phyloP scores from a whole-genome alignment of 2,329 filamentous ascomycete species.

The Magnaporthiopsis poae region DNA sequence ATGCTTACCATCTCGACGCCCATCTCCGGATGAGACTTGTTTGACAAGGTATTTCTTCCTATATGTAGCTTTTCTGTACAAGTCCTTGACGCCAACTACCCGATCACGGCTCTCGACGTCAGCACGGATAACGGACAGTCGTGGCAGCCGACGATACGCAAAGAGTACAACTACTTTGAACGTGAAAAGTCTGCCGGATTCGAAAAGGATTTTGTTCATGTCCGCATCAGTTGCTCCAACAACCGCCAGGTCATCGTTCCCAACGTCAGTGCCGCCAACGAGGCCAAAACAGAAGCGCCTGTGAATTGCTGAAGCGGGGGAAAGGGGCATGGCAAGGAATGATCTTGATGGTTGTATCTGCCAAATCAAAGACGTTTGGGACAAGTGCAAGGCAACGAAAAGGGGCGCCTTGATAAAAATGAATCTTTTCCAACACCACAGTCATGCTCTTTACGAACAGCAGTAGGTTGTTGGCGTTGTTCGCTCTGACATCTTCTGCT shows the following conservation, averaged over 20 bases:
- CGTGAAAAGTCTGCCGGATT: slow-evolving; percentile 30
- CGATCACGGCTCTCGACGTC: slow-evolving; percentile 47
- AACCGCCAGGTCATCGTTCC: slow-evolving; percentile 5
- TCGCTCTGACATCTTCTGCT: too few species aligned
- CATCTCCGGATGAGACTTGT: not conserved
- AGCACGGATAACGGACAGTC: slow-evolving; percentile 49
- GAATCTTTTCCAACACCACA: too few species aligned
- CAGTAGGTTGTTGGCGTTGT: too few species aligned
- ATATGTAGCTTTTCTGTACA: slow-evolving; percentile 39
- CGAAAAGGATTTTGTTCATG: slow-evolving; percentile 8
- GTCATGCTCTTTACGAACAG: too few species aligned
- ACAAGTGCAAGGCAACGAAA: too few species aligned
- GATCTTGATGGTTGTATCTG: not conserved
- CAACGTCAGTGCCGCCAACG: slow-evolving; percentile 8
- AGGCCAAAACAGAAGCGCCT: slow-evolving; percentile 6
- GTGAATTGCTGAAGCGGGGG: not conserved
- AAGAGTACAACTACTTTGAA: slow-evolving; percentile 54
- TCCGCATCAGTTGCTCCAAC: slow-evolving; percentile 8
- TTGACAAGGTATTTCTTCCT: not conserved
- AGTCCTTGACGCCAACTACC: slow-evolving; percentile 52
- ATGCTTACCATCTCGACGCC: not conserved
- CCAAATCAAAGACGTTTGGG: too few species aligned
- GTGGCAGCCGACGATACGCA: slow-evolving; percentile 46
- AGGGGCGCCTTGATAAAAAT: too few species aligned
- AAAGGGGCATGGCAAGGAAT: not conserved